Percentiles rank a stretch among this genome's conserved stretches.
phyloP scores from a whole-genome alignment of 148 eudicot species.

The Fagopyrum homotropicum region DNA sequence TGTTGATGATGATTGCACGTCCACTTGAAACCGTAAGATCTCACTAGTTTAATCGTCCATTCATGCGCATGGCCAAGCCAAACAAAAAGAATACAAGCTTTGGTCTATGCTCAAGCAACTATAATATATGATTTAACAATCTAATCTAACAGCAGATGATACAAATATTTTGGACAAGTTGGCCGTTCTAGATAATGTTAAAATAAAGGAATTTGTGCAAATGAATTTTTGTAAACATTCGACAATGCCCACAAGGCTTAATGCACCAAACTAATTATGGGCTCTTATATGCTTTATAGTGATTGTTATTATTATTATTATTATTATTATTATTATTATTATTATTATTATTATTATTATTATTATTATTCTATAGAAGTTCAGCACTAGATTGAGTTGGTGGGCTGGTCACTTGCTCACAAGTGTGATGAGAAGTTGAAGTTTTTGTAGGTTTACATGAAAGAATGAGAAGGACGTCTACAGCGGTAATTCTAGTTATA shows the following conservation, averaged over 20 bases:
- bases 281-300: background rate
- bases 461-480: no score
- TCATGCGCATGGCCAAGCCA: constrained; percentile 11
- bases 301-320: background rate
- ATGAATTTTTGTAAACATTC: background rate
- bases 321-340: background rate
- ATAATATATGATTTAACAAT: background rate
- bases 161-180: background rate
- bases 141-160: background rate
- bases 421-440: background rate
- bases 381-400: background rate
- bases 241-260: constrained; percentile 8
- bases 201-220: background rate
- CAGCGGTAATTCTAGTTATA: background rate
- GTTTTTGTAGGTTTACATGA: background rate
- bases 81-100: background rate
- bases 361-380: background rate
- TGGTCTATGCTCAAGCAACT: background rate
- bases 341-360: background rate
- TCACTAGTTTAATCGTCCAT: constrained; percentile 3
- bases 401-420: background rate
- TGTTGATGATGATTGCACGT: constrained; percentile 10
- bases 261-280: background rate
- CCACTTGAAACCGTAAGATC: background rate
- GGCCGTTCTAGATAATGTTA: constrained; percentile 5